Evolutionary conservation across 306 rosid genomes (phyloP).

Genomic region (Sechiopsis laciniata): DNA sequence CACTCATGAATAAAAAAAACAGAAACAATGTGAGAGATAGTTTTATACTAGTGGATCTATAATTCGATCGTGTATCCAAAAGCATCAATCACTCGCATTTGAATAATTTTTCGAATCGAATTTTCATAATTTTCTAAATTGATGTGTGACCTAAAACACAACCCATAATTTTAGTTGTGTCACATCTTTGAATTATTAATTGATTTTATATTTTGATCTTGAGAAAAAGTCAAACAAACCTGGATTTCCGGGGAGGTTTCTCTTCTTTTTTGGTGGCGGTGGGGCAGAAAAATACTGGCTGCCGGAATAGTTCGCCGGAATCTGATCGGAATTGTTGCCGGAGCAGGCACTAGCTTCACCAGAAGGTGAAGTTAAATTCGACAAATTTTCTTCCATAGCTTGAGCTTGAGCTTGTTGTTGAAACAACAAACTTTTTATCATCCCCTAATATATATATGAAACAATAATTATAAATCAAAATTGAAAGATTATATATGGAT

Average conservation of each 20-base stretch:
- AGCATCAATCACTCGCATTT: no score
- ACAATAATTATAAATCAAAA: no score
- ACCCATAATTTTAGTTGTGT: not conserved
- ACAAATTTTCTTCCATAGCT: conserved; percentile 74
- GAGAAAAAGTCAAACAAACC: conserved; percentile 31
- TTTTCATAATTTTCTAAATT: not conserved
- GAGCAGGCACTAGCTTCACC: conserved; percentile 89
- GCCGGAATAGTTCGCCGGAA: conserved; percentile 34
- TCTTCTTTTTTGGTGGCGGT: conserved; percentile 53
- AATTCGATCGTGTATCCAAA: no score
- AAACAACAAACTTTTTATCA: conserved; percentile 52
- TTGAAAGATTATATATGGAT: not conserved
- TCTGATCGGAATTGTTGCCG: conserved; percentile 55
- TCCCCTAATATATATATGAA: conserved; percentile 21
- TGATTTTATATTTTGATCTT: not conserved
- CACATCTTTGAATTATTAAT: not conserved
- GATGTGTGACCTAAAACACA: not conserved
- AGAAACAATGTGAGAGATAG: no score
- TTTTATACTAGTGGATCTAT: no score
- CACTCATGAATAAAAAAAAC: no score
- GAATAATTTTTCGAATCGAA: not conserved
- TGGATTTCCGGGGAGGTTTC: conserved; percentile 98
- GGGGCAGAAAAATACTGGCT: conserved; percentile 39
- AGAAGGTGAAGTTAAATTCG: conserved; percentile 86
- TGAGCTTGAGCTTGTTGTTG: conserved; percentile 15